phyloP scores from a whole-genome alignment of 208 protist genomes.

The Strigomonas galati region DNA sequence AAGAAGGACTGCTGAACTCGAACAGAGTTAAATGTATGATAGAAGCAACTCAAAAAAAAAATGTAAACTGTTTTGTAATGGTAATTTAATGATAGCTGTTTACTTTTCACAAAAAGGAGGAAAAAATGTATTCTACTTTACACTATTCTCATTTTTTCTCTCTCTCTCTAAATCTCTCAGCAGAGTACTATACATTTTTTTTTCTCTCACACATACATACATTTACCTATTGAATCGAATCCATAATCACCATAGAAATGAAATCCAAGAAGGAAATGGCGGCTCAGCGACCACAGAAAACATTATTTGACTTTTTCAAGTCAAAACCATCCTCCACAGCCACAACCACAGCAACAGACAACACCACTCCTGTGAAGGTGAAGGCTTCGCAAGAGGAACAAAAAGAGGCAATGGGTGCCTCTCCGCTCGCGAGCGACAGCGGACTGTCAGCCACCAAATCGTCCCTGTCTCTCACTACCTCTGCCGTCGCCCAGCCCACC shows the following conservation, averaged over 20 bases:
- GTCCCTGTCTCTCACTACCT: too few relatives aligned
- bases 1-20: neutral
- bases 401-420: neutral
- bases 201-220: too few relatives aligned
- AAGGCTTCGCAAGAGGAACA: neutral
- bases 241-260: constrained; percentile 5
- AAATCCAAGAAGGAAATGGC: neutral
- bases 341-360: neutral
- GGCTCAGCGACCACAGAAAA: neutral
- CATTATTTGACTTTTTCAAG: constrained; percentile 1
- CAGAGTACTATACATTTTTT: too few relatives aligned
- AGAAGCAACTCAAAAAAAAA: constrained; percentile 3
- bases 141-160: too few relatives aligned
- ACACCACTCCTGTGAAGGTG: too few relatives aligned
- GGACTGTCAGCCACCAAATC: neutral
- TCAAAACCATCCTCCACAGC: neutral
- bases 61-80: too few relatives aligned
- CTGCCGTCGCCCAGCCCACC: neutral
- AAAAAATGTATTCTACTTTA: too few relatives aligned
- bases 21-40: neutral
- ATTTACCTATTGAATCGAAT: too few relatives aligned
- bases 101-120: too few relatives aligned
- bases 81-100: too few relatives aligned
- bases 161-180: too few relatives aligned
- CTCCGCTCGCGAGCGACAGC: neutral